Conservation (phyloP, 1,284 basidiomycete species). For the Leucoagaricus sp. region DNA sequence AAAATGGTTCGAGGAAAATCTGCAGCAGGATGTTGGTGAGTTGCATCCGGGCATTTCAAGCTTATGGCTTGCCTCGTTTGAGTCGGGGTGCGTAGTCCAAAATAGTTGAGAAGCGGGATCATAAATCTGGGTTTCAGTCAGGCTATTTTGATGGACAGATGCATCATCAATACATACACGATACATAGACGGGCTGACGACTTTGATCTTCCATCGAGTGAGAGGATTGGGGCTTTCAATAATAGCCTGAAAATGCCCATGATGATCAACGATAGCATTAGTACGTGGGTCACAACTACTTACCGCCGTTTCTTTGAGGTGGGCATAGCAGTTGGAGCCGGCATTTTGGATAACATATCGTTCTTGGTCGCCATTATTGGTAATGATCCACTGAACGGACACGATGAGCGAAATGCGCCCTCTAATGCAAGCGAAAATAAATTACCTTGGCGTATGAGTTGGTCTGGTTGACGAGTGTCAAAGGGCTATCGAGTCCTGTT, state of each 20-base stretch:
- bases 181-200: constrained; percentile 8
- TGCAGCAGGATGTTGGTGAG: neutral
- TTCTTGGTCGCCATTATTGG: neutral
- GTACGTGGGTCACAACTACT: neutral
- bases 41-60: neutral
- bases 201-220: constrained; percentile 10
- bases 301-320: neutral
- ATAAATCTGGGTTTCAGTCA: neutral
- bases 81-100: constrained; percentile 5
- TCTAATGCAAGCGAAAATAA: neutral
- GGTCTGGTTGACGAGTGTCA: neutral
- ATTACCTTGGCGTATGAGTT: constrained; percentile 8
- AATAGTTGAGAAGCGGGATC: constrained; percentile 9
- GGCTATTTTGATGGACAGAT: neutral
- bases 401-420: neutral
- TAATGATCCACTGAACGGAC: constrained; percentile 4
- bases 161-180: neutral
- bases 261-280: neutral
- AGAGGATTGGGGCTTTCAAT: constrained; percentile 7
- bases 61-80: neutral
- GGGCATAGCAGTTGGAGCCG: neutral
- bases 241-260: neutral
- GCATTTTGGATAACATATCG: constrained; percentile 7
- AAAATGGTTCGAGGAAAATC: constrained; percentile 12
- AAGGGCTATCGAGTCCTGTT: constrained; percentile 7